phyloP scores from a whole-genome alignment of 2,329 filamentous ascomycete genomes.

The Fusarium gaditjirri region DNA sequence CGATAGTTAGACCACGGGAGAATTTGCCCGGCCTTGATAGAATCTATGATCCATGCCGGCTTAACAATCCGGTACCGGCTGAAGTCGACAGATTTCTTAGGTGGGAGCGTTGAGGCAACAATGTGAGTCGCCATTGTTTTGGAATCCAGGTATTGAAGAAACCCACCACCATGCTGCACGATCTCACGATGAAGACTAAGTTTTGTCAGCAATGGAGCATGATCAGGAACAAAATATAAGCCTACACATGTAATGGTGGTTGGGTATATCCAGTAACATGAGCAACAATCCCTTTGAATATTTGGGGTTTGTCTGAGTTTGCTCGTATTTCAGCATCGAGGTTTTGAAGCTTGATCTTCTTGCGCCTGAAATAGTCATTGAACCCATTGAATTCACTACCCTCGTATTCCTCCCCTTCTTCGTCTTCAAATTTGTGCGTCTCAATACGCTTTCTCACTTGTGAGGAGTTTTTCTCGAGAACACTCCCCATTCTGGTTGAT shows the following conservation, averaged over 20 bases:
- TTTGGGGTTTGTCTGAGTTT: slow-evolving; percentile 75
- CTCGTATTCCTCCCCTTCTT: slow-evolving; percentile 91
- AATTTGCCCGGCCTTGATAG: slow-evolving; percentile 80
- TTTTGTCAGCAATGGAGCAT: slow-evolving; percentile 23
- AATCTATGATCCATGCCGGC: slow-evolving; percentile 93
- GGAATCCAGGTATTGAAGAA: slow-evolving; percentile 92
- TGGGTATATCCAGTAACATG: slow-evolving; percentile 98
- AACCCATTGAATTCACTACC: slow-evolving; percentile 90
- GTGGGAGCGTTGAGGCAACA: slow-evolving; percentile 88
- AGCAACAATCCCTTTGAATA: slow-evolving; percentile 91
- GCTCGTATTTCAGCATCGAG: slow-evolving; percentile 84
- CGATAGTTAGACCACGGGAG: slow-evolving; percentile 89
- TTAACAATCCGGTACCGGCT: slow-evolving; percentile 90
- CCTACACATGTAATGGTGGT: slow-evolving; percentile 82
- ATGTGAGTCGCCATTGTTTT: slow-evolving; percentile 98
- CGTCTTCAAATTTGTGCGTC: slow-evolving; percentile 77
- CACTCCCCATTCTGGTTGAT: slow-evolving; percentile 63
- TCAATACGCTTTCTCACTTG: slow-evolving; percentile 71
- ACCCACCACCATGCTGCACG: slow-evolving; percentile 92
- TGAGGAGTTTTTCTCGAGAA: slow-evolving; percentile 71
- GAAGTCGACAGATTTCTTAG: slow-evolving; percentile 93
- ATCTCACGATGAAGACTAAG: slow-evolving; percentile 80
- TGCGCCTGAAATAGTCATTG: slow-evolving; percentile 89
- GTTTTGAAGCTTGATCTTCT: slow-evolving; percentile 98
- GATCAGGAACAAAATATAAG: neutral